Percentiles rank a stretch among this genome's conserved stretches.
Conservation (phyloP, 805 yeast genomes). For the Kodamaea laetipori region DNA sequence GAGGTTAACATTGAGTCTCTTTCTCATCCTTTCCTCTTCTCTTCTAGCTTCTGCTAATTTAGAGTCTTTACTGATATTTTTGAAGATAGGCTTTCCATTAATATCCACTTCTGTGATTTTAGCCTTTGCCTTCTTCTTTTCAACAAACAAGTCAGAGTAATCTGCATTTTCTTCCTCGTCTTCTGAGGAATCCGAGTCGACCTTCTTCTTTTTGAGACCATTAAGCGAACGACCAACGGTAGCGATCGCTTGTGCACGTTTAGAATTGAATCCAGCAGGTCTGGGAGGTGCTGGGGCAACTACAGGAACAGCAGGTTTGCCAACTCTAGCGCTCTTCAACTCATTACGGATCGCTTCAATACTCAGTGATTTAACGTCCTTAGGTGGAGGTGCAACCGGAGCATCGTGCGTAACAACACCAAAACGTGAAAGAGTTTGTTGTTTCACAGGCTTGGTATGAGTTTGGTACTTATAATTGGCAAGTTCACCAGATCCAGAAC, state of each 20-base stretch:
- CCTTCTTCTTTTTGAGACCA: conserved; percentile 31
- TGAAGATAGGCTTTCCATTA: conserved; percentile 41
- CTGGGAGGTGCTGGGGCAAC: conserved; percentile 51
- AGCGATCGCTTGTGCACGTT: conserved; percentile 18
- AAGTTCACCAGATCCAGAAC: conserved; percentile 13
- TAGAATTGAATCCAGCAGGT: conserved; percentile 56
- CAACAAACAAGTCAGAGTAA: conserved; percentile 43
- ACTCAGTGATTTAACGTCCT: conserved; percentile 32
- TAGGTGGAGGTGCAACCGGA: conserved; percentile 41
- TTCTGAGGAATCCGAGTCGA: conserved; percentile 37
- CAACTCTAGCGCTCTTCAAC: conserved; percentile 23
- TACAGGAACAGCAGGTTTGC: conserved; percentile 17
- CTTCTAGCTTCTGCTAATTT: conserved; percentile 41
- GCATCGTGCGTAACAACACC: conserved; percentile 34
- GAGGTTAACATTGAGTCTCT: conserved; percentile 74
- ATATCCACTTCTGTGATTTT: conserved; percentile 47
- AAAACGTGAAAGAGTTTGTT: conserved; percentile 37
- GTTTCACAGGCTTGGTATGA: conserved; percentile 29
- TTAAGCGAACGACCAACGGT: conserved; percentile 43
- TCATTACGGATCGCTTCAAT: conserved; percentile 39
- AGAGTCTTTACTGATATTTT: conserved; percentile 15
- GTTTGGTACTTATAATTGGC: conserved; percentile 28
- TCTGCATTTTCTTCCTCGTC: conserved; percentile 36
- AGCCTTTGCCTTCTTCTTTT: conserved; percentile 31
- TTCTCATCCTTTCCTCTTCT: conserved; percentile 77